phyloP scores from a whole-genome alignment of 352 stramenopile species.

The Plasmopara viticola region DNA sequence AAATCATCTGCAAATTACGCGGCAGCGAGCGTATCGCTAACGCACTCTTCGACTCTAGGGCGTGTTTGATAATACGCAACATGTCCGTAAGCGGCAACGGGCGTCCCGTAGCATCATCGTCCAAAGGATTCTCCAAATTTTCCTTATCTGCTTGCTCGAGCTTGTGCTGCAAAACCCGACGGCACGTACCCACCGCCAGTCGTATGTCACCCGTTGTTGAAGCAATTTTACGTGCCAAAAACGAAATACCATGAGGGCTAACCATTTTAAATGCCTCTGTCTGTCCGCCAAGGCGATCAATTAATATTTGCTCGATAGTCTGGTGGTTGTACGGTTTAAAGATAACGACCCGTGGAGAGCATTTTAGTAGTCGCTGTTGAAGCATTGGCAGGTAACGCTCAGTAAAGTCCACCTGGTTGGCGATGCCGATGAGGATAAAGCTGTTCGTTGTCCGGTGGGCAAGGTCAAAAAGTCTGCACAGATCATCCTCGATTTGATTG shows the following conservation, averaged over 20 bases:
- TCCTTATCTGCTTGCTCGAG: conserved; percentile 28
- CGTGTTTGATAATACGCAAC: conserved; percentile 62
- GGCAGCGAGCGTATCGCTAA: conserved; percentile 54
- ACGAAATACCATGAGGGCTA: conserved; percentile 64
- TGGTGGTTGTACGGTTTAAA: conserved; percentile 78
- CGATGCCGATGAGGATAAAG: conserved; percentile 76
- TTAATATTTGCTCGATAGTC: conserved; percentile 73
- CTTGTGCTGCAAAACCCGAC: conserved; percentile 60
- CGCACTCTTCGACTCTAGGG: conserved; percentile 58
- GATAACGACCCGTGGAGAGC: conserved; percentile 57
- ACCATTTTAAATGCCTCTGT: conserved; percentile 40
- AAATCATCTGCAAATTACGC: conserved; percentile 77
- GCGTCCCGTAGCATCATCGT: conserved; percentile 16
- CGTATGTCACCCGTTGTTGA: conserved; percentile 72
- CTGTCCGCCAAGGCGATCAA: conserved; percentile 54
- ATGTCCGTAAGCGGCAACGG: conserved; percentile 67
- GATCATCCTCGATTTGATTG: conserved; percentile 56
- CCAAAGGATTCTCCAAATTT: conserved; percentile 23
- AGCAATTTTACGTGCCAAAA: conserved; percentile 74
- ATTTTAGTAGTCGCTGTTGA: conserved; percentile 40
- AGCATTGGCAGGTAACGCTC: conserved; percentile 66
- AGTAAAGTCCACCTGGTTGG: conserved; percentile 82
- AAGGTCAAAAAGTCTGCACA: conserved; percentile 75
- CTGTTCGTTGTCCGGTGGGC: conserved; percentile 47
- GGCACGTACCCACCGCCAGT: conserved; percentile 66